Evolutionary conservation across 495 filamentous ascomycete species (phyloP), one percentile per base, ranked within the genome.

Genomic region (Penicillium pulvis): DNA sequence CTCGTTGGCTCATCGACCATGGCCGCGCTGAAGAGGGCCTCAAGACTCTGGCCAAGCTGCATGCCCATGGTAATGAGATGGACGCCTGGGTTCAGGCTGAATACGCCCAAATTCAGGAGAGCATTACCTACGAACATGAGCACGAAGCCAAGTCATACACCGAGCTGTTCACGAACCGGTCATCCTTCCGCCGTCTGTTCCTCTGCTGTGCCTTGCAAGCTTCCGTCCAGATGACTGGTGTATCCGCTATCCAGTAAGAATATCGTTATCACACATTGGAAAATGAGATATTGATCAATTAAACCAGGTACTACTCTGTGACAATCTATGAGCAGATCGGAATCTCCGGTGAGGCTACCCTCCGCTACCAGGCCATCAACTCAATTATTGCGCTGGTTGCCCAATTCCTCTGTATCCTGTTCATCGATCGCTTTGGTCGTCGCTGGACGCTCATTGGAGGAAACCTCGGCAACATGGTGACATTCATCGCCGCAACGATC

Each of bases 361-460:
- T 90, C 50, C 80, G 86, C 53, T 91, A 90, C 70, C 87, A 90
- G 66, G 86, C 84, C 24, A 90, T 89, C 67, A 87, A 84, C 69
- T 85, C 80, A 16, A 79, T 89, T 58, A 81, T 90, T 56, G 87
- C 85, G 1, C 69, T 91, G 14, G 56, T 89, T 24, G 87, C 81
- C 2, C 84, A 90, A 64, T 81, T 85, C 61, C 66, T 79, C 45
- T 90, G 88, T 65, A 87, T 91, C 66, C 65, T 88, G 43, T 76
- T 87, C 59, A 85, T 91, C 56, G 88, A 90, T 62, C 76, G 76
- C 31, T 79, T 84, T 47, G 88, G 88, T 23, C 81, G 88, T 46
- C 81, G 87, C 44, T 83, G 82, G 75, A 83, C 83, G 23, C 70
- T 90, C 39, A 90, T 91, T 59, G 63, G 68, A 12, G 86, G 87